phyloP scores from a whole-genome alignment of 805 yeast genomes.

The Yamadazyma ubonensis region DNA sequence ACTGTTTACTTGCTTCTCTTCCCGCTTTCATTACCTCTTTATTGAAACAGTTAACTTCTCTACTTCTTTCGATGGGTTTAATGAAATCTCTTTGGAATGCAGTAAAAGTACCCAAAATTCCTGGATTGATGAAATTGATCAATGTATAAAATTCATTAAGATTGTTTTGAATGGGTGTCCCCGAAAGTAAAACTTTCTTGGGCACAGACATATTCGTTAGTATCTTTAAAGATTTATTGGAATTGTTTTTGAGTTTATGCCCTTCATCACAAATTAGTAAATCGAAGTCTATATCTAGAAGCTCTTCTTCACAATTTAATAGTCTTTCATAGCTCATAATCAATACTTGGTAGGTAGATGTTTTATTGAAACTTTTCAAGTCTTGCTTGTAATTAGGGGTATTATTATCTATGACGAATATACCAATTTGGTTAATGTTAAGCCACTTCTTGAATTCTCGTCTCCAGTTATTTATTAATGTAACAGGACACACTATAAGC shows the following conservation, averaged over 20 bases:
- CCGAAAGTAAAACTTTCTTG: constrained; percentile 68
- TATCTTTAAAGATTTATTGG: constrained; percentile 69
- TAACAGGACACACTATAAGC: constrained; percentile 87
- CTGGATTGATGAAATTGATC: constrained; percentile 82
- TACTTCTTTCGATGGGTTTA: constrained; percentile 66
- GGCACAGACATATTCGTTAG: constrained; percentile 53
- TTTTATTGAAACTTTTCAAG: constrained; percentile 58
- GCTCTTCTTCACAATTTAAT: constrained; percentile 50
- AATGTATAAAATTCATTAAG: constrained; percentile 77
- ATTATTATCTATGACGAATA: constrained; percentile 56
- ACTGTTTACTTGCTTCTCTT: constrained; percentile 56
- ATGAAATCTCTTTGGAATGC: constrained; percentile 61
- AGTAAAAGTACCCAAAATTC: constrained; percentile 63
- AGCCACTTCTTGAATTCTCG: constrained; percentile 90
- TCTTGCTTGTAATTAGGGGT: constrained; percentile 55
- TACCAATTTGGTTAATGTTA: constrained; percentile 59
- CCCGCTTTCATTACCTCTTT: constrained; percentile 54
- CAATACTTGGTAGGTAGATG: constrained; percentile 77
- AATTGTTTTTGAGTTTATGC: constrained; percentile 75
- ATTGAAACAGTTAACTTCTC: constrained; percentile 60
- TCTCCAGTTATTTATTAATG: constrained; percentile 84
- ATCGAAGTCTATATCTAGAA: constrained; percentile 53
- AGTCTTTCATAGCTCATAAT: constrained; percentile 88
- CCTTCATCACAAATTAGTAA: constrained; percentile 93
- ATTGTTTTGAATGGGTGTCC: constrained; percentile 94